phyloP scores from a whole-genome alignment of 2,329 filamentous ascomycete genomes.

The Sclerotinia minor region DNA sequence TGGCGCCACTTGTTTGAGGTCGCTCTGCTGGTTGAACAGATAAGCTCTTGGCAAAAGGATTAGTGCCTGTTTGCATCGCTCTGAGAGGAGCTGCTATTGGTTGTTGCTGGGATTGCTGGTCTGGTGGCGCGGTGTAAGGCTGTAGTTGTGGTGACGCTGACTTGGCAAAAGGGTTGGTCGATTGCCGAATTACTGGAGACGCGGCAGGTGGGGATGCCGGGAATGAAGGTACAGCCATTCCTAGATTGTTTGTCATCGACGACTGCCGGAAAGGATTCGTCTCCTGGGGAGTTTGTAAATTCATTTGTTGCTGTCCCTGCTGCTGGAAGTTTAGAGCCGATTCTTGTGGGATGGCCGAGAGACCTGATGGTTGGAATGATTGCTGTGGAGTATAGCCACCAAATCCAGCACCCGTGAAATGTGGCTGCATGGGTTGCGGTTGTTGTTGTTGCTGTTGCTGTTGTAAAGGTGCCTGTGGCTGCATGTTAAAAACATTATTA shows the following conservation, averaged over 20 bases:
- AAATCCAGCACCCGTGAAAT: conserved; percentile 76
- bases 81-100: conserved; percentile 49
- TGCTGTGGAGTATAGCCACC: conserved; percentile 75
- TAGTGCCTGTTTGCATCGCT: conserved; percentile 66
- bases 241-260: conserved; percentile 65
- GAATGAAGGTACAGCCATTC: conserved; percentile 46
- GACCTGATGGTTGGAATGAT: conserved; percentile 53
- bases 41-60: conserved; percentile 64
- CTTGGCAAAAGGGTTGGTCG: conserved; percentile 87
- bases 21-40: conserved; percentile 32
- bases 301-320: conserved; percentile 46
- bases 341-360: conserved; percentile 61
- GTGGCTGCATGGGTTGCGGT: conserved; percentile 54
- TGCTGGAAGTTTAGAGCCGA: conserved; percentile 52
- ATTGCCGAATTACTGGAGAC: conserved; percentile 57
- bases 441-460: conserved; percentile 42
- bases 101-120: conserved; percentile 43
- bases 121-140: conserved; percentile 41
- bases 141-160: conserved; percentile 46
- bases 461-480: conserved; percentile 30
- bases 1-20: conserved; percentile 41
- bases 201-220: conserved; percentile 48
- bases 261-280: conserved; percentile 96
- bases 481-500: conserved; percentile 36
- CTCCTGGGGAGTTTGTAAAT: conserved; percentile 52